phyloP scores from a whole-genome alignment of 352 stramenopile genomes.

The Aphanomyces cochlioides region DNA sequence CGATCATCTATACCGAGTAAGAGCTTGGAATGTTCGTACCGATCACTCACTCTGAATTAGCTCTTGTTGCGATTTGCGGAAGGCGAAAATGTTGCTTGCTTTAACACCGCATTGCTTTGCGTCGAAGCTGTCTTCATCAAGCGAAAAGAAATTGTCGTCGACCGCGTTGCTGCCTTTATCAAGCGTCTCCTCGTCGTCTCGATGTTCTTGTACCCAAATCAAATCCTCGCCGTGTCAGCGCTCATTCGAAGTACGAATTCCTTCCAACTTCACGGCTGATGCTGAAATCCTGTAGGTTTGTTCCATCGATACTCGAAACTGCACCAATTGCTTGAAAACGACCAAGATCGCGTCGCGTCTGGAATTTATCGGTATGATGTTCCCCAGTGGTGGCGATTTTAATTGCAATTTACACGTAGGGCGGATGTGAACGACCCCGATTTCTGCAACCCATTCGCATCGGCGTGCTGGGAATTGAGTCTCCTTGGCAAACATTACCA shows the following conservation, averaged over 20 bases:
- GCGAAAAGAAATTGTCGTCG: constrained; percentile 92
- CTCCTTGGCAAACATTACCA: constrained; percentile 84
- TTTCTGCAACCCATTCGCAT: constrained; percentile 93
- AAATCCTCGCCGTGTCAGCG: constrained; percentile 83
- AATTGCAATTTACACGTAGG: constrained; percentile 17
- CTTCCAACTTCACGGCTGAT: background rate
- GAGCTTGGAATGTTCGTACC: constrained; percentile 38
- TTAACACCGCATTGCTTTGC: constrained; percentile 81
- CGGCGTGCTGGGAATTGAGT: constrained; percentile 90
- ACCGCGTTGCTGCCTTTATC: constrained; percentile 92
- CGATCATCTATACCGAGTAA: constrained; percentile 89
- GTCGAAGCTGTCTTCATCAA: constrained; percentile 91
- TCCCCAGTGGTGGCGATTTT: background rate
- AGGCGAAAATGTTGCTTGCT: constrained; percentile 57
- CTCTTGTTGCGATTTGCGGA: constrained; percentile 29
- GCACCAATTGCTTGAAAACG: constrained; percentile 93
- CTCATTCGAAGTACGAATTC: constrained; percentile 55
- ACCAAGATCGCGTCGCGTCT: constrained; percentile 91
- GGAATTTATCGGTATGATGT: constrained; percentile 75
- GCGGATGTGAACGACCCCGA: constrained; percentile 92
- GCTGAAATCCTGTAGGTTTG: constrained; percentile 37
- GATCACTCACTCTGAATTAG: constrained; percentile 10
- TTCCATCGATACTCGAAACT: constrained; percentile 91
- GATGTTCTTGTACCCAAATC: constrained; percentile 78
- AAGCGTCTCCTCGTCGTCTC: constrained; percentile 90